Conservation (phyloP, 129 eudicot genomes). For the Lactuca saligna region DNA sequence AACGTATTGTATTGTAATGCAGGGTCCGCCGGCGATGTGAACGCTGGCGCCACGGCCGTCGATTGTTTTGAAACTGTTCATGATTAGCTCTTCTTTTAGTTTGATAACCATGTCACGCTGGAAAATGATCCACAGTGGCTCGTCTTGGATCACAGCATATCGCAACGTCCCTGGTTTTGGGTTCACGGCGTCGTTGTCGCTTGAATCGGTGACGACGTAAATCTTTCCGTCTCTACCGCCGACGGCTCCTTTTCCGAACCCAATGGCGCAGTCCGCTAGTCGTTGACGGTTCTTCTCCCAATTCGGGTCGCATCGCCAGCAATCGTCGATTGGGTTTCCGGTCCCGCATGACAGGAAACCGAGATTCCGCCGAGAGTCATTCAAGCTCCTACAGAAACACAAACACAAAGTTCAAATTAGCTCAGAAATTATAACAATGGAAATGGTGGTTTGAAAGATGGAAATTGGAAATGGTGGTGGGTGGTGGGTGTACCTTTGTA, state of each 20-base stretch:
- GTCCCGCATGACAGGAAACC: constrained; percentile 69
- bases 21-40: constrained; percentile 77
- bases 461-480: not conserved
- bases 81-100: constrained; percentile 58
- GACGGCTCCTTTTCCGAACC: constrained; percentile 66
- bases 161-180: constrained; percentile 81
- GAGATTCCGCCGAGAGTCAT: constrained; percentile 67
- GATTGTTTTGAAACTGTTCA: constrained; percentile 76
- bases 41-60: constrained; percentile 88
- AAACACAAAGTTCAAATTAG: constrained; percentile 10
- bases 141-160: constrained; percentile 65
- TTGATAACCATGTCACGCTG: constrained; percentile 68
- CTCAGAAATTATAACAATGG: not conserved
- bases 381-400: constrained; percentile 49
- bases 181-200: constrained; percentile 53
- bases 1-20: constrained; percentile 71
- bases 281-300: constrained; percentile 72
- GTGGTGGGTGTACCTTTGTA: constrained; percentile 48
- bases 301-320: constrained; percentile 81
- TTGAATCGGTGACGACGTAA: constrained; percentile 67
- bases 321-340: constrained; percentile 78
- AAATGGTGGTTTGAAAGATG: not conserved
- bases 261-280: constrained; percentile 73
- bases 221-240: constrained; percentile 70
- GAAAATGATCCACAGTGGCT: constrained; percentile 77